Conservation (phyloP, 495 filamentous ascomycete species). For the Cercophora samala region DNA sequence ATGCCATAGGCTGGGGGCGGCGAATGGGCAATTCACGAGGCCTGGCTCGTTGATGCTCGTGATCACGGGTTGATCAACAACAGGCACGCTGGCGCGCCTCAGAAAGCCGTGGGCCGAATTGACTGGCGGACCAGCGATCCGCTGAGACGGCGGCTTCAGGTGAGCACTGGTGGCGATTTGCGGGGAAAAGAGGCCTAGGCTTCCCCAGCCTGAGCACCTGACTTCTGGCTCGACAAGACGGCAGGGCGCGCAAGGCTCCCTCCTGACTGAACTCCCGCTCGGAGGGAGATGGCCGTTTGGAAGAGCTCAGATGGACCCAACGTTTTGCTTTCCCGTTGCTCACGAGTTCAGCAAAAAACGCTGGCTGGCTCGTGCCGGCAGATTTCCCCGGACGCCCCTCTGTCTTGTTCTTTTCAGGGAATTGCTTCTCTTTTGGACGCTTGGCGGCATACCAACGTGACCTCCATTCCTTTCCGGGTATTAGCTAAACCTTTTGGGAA, state of each 20-base stretch:
- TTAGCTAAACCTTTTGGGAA: slow-evolving; percentile 27
- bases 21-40: slow-evolving; percentile 21
- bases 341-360: slow-evolving; percentile 3
- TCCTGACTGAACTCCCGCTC: slow-evolving; percentile 28
- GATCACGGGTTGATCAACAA: slow-evolving; percentile 25
- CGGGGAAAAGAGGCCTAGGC: slow-evolving; percentile 29
- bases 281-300: slow-evolving; percentile 25
- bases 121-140: slow-evolving; percentile 22
- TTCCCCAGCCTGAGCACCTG: slow-evolving; percentile 28
- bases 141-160: slow-evolving; percentile 19
- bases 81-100: slow-evolving; percentile 8
- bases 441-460: slow-evolving; percentile 18
- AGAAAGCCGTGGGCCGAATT: slow-evolving; percentile 21
- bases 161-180: slow-evolving; percentile 30
- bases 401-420: slow-evolving; percentile 16
- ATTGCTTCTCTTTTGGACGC: slow-evolving; percentile 24
- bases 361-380: slow-evolving; percentile 18
- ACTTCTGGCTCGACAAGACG: slow-evolving; percentile 20
- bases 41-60: too few relatives aligned
- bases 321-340: not conserved
- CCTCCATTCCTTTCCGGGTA: slow-evolving; percentile 29
- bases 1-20: slow-evolving; percentile 4
- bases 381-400: slow-evolving; percentile 27
- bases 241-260: slow-evolving; percentile 30
- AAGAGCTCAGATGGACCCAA: slow-evolving; percentile 9